These are phyloP conservation scores for Graphiopsis chlorocephala DNA, from an alignment of 2,329 filamentous ascomycete species.

Conservation along the genomic window DNA sequence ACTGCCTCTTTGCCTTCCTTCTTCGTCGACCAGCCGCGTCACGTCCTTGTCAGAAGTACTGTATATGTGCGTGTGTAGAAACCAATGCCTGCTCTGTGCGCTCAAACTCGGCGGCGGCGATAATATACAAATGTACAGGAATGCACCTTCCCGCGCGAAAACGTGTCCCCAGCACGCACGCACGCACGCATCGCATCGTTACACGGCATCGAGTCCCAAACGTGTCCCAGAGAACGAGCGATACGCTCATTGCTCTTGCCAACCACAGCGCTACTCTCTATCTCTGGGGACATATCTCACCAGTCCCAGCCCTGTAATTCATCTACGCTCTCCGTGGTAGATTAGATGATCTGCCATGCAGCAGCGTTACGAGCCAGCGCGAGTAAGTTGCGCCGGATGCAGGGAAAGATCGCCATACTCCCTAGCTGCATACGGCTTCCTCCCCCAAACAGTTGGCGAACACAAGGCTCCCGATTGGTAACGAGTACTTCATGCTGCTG, in stretches of 20 bases:
- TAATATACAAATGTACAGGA: background rate
- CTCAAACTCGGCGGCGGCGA: too few species aligned
- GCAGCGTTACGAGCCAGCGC: constrained; percentile 10
- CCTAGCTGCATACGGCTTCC: too few species aligned
- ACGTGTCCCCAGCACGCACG: background rate
- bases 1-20: constrained; percentile 8
- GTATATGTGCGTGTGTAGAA: background rate
- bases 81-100: constrained; percentile 4
- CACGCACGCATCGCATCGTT: background rate
- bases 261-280: background rate
- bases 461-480: background rate
- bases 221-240: background rate
- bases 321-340: background rate
- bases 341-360: constrained; percentile 15
- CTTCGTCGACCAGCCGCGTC: constrained; percentile 11
- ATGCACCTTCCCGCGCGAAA: background rate
- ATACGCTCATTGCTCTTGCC: constrained; percentile 5
- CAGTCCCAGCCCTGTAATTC: background rate
- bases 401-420: constrained; percentile 4
- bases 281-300: background rate
- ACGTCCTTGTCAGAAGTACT: background rate
- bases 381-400: background rate
- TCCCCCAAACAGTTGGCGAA: background rate
- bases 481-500: background rate
- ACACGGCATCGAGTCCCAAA: background rate